Percentiles rank a stretch among this genome's conserved stretches.
Evolutionary conservation across 1,284 basidiomycete genomes (phyloP).

Genomic region (Leccinum pachyderme): DNA sequence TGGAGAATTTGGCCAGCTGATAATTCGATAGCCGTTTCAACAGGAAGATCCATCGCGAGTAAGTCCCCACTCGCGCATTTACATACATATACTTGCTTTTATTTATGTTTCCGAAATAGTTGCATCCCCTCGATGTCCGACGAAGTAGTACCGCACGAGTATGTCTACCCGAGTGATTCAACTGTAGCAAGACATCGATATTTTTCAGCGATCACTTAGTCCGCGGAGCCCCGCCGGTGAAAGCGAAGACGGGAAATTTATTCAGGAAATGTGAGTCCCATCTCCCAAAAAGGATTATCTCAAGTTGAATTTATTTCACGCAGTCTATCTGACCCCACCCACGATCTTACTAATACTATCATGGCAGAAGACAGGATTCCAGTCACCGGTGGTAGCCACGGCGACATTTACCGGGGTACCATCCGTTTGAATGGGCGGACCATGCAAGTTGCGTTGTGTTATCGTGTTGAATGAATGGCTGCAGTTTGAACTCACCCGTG

Average conservation of each 20-base stretch:
- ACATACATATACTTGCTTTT: background rate
- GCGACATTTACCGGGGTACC: constrained; percentile 21
- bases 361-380: constrained; percentile 11
- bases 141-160: background rate
- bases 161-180: background rate
- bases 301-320: background rate
- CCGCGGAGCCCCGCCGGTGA: background rate
- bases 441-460: constrained; percentile 21
- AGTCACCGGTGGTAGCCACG: constrained; percentile 20
- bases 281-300: background rate
- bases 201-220: constrained; percentile 3
- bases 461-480: background rate
- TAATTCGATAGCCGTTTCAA: background rate
- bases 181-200: background rate
- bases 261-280: constrained; percentile 14
- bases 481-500: background rate
- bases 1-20: background rate
- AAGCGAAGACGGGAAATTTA: constrained; percentile 11
- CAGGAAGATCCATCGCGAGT: constrained; percentile 1
- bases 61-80: background rate
- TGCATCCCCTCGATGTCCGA: background rate
- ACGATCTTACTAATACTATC: constrained; percentile 20
- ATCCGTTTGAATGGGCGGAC: constrained; percentile 13
- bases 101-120: constrained; percentile 1
- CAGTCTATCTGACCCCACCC: constrained; percentile 14